Evolutionary conservation across 1,284 basidiomycete genomes (phyloP), one percentile per base, ranked within the genome.

Genomic region (Pholiota adiposa): DNA sequence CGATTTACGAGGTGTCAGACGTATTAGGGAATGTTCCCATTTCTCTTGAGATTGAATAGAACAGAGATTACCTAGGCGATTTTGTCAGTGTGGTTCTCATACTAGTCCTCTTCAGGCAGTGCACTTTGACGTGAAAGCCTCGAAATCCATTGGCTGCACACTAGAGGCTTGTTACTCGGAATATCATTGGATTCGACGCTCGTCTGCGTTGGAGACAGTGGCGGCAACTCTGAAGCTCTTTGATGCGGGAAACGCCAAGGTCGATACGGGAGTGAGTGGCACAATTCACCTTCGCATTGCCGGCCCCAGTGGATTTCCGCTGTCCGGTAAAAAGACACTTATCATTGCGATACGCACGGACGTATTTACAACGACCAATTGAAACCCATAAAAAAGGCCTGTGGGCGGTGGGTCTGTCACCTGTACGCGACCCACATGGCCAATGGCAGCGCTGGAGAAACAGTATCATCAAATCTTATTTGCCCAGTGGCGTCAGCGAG

Each of bases 61-160:
- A 46, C 23, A 46, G 7, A 16, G 12, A 46, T 46, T 46, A 27
- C 21, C 44, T 46, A 12, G 44, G 21, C 11, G 23, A 46, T 14
- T 46, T 46, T 46, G 44, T n/a, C n/a, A n/a, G n/a, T n/a, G n/a
- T n/a, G n/a, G n/a, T 46, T 46, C 44, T 25, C 44, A 46, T 46
- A 27, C 36, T 38, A 38, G 36, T 38, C 36, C 36, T 38, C 36
- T 38, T 38, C 14, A 12, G 36, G 36, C 4, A 38, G 36, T 4
- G 36, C 14, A 4, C 36, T 7, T 14, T 46, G 44, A 46, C 44
- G 25, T 46, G 44, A 46, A 46, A 12, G 14, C 23, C 21, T 27
- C 16, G 11, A 27, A 27, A 46, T 5, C 9, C 43, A 46, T 46
- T 46, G 23, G 44, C 23, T 46, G 4, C 4, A n/a, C 27, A 7